A percentile compares a stretch with the other conserved stretches of the same genome.
phyloP scores from a whole-genome alignment of 2,329 filamentous ascomycete species.

The Pestalotiopsis sp. region DNA sequence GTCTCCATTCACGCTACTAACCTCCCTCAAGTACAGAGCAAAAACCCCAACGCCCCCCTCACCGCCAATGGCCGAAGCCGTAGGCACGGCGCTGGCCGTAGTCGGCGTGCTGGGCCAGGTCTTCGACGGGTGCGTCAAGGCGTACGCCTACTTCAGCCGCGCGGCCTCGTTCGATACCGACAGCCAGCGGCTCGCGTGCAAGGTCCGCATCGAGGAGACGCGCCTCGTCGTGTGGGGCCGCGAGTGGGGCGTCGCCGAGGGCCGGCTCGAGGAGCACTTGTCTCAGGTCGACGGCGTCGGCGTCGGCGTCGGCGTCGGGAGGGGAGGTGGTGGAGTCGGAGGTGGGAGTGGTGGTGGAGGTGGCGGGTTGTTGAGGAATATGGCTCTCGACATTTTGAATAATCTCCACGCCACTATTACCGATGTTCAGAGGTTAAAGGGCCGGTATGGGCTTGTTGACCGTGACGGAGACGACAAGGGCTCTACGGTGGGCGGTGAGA shows the following conservation, averaged over 20 bases:
- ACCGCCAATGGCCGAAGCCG: conserved; percentile 37
- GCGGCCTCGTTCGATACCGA: conserved; percentile 46
- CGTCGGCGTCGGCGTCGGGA: neutral
- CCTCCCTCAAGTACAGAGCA: neutral
- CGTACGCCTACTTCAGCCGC: conserved; percentile 47
- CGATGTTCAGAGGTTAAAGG: conserved; percentile 44
- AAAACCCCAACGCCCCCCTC: too few species aligned
- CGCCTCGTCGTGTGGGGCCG: conserved; percentile 49
- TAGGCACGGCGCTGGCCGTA: conserved; percentile 46
- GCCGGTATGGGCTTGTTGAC: conserved; percentile 44
- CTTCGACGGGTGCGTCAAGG: conserved; percentile 49
- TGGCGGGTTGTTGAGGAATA: conserved; percentile 32
- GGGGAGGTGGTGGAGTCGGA: neutral
- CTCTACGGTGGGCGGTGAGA: neutral
- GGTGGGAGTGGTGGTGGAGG: conserved; percentile 29
- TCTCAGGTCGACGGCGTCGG: conserved; percentile 33
- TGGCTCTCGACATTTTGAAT: conserved; percentile 45
- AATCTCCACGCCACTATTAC: conserved; percentile 48
- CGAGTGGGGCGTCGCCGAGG: conserved; percentile 51
- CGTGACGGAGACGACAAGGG: conserved; percentile 13
- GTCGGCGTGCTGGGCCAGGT: conserved; percentile 49
- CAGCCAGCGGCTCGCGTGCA: conserved; percentile 47
- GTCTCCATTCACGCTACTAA: neutral
- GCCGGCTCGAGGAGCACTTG: conserved; percentile 45
- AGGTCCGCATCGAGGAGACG: conserved; percentile 54